These are phyloP conservation scores for Diaporthe ampelina DNA, from an alignment of 2,329 filamentous ascomycete genomes.

Conservation along the genomic window DNA sequence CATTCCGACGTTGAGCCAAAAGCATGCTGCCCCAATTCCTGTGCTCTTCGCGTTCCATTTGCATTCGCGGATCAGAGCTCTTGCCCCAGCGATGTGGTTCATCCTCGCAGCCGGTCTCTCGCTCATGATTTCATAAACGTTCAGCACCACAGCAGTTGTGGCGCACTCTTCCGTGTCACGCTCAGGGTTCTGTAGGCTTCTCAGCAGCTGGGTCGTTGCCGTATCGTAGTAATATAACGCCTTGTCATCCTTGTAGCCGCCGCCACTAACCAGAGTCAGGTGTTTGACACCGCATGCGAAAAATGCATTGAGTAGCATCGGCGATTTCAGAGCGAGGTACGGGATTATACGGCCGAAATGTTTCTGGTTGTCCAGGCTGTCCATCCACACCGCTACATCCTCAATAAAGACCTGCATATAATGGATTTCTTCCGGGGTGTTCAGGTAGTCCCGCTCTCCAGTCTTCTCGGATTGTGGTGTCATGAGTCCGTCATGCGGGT, in stretches of 20 bases:
- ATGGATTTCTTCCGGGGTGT: slow-evolving; percentile 82
- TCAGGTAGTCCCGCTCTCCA: slow-evolving; percentile 73
- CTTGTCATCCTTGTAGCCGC: slow-evolving; percentile 79
- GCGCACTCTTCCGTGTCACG: slow-evolving; percentile 88
- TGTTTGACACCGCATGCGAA: slow-evolving; percentile 91
- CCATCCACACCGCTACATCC: slow-evolving; percentile 94
- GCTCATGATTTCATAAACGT: slow-evolving; percentile 94
- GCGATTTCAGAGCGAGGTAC: slow-evolving; percentile 83
- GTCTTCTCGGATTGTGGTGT: slow-evolving; percentile 59
- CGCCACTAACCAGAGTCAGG: slow-evolving; percentile 77
- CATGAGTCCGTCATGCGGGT: slow-evolving; percentile 51
- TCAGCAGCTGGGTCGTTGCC: slow-evolving; percentile 83
- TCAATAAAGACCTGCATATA: slow-evolving; percentile 95
- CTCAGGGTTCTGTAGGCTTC: slow-evolving; percentile 85
- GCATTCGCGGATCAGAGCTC: slow-evolving; percentile 90
- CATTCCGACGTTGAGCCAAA: slow-evolving; percentile 94
- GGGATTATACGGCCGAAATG: slow-evolving; percentile 90
- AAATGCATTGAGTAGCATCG: slow-evolving; percentile 91
- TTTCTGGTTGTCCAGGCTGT: slow-evolving; percentile 86
- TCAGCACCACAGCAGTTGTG: slow-evolving; percentile 87
- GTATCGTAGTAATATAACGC: slow-evolving; percentile 88
- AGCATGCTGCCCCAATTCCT: slow-evolving; percentile 88
- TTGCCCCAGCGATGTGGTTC: slow-evolving; percentile 88
- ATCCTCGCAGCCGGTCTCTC: slow-evolving; percentile 84
- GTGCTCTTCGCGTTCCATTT: slow-evolving; percentile 85